A percentile compares a stretch with the other conserved stretches of the same genome.
These are phyloP conservation scores for Mucor saturninus DNA, from an alignment of 371 early-diverging fungal species.

Conservation along the genomic window DNA sequence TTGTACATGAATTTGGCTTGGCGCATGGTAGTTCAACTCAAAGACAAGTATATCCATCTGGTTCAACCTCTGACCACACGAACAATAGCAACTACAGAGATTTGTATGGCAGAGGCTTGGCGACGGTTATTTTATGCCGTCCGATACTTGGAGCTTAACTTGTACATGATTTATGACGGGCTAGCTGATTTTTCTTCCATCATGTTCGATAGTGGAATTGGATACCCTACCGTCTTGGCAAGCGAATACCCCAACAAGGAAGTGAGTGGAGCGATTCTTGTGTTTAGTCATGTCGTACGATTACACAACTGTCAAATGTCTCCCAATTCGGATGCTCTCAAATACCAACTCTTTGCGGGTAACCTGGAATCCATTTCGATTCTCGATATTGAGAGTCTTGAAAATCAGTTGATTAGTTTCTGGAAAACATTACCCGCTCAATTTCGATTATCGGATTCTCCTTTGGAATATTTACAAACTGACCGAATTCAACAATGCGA, in stretches of 20 bases:
- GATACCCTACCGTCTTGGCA: slow-evolving; percentile 34
- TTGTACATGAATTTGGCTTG: slow-evolving; percentile 39
- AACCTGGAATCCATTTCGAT: slow-evolving; percentile 22
- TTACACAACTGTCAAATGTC: slow-evolving; percentile 36
- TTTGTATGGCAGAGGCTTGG: slow-evolving; percentile 45
- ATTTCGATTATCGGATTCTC: slow-evolving; percentile 36
- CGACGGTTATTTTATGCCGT: slow-evolving; percentile 41
- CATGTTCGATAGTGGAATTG: slow-evolving; percentile 39
- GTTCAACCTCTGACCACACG: slow-evolving; percentile 1
- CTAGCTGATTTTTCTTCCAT: slow-evolving; percentile 29
- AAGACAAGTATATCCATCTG: slow-evolving; percentile 27
- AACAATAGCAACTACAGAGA: slow-evolving; percentile 7
- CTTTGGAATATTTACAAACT: slow-evolving; percentile 38
- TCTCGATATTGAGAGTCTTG: slow-evolving; percentile 31
- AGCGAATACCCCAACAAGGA: slow-evolving; percentile 8
- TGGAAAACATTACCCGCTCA: slow-evolving; percentile 38
- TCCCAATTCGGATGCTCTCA: slow-evolving; percentile 23
- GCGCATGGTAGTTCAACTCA: slow-evolving; percentile 41
- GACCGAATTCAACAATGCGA: slow-evolving; percentile 40
- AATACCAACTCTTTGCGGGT: slow-evolving; percentile 36
- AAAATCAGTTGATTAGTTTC: slow-evolving; percentile 37
- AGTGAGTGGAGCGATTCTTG: slow-evolving; percentile 13
- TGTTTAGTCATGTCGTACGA: slow-evolving; percentile 33
- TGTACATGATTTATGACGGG: slow-evolving; percentile 37
- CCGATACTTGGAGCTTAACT: slow-evolving; percentile 35